Conservation (phyloP, 106 monocot species). For the Phalaenopsis equestris region DNA sequence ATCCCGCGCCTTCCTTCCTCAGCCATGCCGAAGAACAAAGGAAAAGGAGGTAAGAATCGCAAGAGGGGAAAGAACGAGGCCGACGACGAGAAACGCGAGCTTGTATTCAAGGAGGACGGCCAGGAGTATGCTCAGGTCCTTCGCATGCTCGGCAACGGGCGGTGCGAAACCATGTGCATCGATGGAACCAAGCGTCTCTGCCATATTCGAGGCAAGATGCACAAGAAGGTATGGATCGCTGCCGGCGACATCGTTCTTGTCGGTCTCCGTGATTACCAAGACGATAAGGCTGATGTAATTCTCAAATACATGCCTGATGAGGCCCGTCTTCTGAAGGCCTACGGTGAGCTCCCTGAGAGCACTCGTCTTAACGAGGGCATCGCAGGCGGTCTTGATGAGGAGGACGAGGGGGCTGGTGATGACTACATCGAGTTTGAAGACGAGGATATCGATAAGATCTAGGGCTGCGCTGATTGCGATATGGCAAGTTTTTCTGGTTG, state of each 20-base stretch:
- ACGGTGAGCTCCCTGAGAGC: conserved; percentile 58
- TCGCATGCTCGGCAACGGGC: conserved; percentile 67
- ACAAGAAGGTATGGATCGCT: conserved; percentile 78
- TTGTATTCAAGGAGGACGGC: conserved; percentile 73
- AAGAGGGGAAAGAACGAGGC: conserved; percentile 78
- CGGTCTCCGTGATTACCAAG: conserved; percentile 68
- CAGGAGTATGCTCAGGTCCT: conserved; percentile 77
- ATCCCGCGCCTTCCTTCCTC: neutral
- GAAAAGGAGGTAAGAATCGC: conserved; percentile 72
- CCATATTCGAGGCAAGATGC: conserved; percentile 73
- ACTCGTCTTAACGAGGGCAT: conserved; percentile 63
- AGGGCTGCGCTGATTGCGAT: neutral
- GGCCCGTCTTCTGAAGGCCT: conserved; percentile 59
- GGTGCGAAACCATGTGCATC: conserved; percentile 68
- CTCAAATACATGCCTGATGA: conserved; percentile 79
- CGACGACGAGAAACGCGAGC: conserved; percentile 76
- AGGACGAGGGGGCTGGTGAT: conserved; percentile 46
- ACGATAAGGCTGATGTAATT: conserved; percentile 71
- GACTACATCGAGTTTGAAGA: conserved; percentile 76
- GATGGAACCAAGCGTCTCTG: conserved; percentile 61
- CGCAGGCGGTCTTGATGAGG: conserved; percentile 56
- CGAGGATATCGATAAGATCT: conserved; percentile 75
- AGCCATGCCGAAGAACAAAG: conserved; percentile 75
- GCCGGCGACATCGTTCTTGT: conserved; percentile 65
- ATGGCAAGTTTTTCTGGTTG: neutral